phyloP scores from a whole-genome alignment of 2,329 filamentous ascomycete genomes.

The Botrytis galanthina region DNA sequence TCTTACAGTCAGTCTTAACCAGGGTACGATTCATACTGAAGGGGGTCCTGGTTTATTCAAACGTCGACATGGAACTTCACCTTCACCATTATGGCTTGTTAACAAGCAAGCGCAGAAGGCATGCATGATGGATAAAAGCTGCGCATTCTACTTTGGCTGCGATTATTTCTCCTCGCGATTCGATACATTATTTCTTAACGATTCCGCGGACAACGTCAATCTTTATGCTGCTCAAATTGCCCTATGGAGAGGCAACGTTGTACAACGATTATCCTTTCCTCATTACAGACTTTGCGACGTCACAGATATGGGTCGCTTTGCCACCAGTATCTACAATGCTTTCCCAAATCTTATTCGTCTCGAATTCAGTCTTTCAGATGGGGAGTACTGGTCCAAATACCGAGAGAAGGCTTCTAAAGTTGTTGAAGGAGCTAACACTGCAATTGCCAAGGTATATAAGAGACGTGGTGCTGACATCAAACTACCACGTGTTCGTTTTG shows the following conservation, averaged over 20 bases:
- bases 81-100: constrained; percentile 1
- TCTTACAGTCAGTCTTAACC: not conserved
- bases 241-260: not conserved
- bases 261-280: not conserved
- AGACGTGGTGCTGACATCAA: not conserved
- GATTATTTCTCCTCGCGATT: constrained; percentile 5
- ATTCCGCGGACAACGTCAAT: not conserved
- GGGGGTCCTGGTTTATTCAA: constrained; percentile 5
- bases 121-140: not conserved
- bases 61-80: not conserved
- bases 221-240: not conserved
- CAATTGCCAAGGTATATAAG: not conserved
- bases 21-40: not conserved
- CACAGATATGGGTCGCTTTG: not conserved
- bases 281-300: not conserved
- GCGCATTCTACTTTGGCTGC: not conserved
- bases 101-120: not conserved
- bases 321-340: not conserved
- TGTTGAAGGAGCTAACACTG: not conserved
- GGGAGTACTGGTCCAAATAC: not conserved
- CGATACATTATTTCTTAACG: constrained; percentile 6
- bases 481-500: not conserved
- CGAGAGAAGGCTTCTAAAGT: not conserved
- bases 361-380: not conserved
- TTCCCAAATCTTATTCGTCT: not conserved